A percentile compares a stretch with the other conserved stretches of the same genome.
These are phyloP conservation scores for Colletotrichum horii DNA, from an alignment of 2,329 filamentous ascomycete genomes.

Conservation along the genomic window DNA sequence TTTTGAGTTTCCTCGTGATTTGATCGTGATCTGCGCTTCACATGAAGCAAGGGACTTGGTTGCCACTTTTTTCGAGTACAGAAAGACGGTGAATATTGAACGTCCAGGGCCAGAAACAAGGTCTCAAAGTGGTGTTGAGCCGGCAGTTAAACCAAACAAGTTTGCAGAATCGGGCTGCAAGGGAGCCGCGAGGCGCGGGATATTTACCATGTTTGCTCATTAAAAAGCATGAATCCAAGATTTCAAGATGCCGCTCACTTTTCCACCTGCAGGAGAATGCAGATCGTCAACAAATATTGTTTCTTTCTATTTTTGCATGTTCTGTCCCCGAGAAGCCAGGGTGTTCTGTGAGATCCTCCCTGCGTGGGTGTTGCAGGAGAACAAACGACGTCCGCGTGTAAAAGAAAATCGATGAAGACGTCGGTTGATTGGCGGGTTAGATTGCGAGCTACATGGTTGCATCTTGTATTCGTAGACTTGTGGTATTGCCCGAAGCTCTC, in stretches of 20 bases:
- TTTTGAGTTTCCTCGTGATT: neutral
- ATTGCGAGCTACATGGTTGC: neutral
- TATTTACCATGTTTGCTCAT: neutral
- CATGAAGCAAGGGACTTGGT: neutral
- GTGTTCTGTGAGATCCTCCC: neutral
- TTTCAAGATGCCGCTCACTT: neutral
- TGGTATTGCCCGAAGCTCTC: neutral
- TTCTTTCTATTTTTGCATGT: neutral
- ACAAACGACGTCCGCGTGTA: neutral
- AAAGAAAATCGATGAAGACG: neutral
- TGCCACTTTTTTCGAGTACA: neutral
- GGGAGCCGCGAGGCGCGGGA: neutral
- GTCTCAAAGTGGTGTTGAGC: neutral
- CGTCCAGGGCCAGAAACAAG: neutral
- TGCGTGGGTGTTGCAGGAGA: neutral
- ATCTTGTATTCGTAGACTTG: neutral
- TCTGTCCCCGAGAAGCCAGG: neutral
- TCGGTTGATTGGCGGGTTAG: rapidly evolving
- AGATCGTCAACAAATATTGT: neutral
- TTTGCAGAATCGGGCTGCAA: neutral
- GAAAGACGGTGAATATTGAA: neutral
- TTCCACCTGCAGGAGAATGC: neutral
- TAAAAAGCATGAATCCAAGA: neutral
- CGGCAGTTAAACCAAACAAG: neutral
- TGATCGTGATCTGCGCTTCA: neutral